phyloP scores from a whole-genome alignment of 345 rosid genomes.

The Erodium maritimum region DNA sequence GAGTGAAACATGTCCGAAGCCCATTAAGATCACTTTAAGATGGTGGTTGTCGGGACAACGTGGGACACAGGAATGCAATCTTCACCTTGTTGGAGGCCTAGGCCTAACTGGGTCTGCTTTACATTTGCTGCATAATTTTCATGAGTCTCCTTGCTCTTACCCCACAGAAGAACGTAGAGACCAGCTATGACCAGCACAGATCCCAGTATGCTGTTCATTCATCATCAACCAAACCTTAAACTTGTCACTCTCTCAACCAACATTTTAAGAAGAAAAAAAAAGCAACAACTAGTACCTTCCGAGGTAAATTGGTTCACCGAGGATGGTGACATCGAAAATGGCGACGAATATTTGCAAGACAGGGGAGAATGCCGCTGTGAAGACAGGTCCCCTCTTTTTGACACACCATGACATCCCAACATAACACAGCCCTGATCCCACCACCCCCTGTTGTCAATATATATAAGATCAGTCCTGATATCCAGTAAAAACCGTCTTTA shows the following conservation, averaged over 20 bases:
- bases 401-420: slow-evolving; percentile 69
- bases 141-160: slow-evolving; percentile 46
- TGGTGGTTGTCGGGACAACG: no score
- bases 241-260: not conserved
- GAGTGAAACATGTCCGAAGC: no score
- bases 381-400: slow-evolving; percentile 49
- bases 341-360: slow-evolving; percentile 48
- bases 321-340: slow-evolving; percentile 38
- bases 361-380: slow-evolving; percentile 56
- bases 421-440: slow-evolving; percentile 45
- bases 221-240: not conserved
- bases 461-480: not conserved
- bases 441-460: slow-evolving; percentile 53
- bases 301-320: slow-evolving; percentile 38
- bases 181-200: slow-evolving; percentile 53
- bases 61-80: no score
- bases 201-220: slow-evolving; percentile 44
- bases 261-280: not conserved
- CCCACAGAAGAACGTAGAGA: slow-evolving; percentile 70
- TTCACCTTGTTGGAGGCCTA: no score
- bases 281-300: slow-evolving; percentile 33
- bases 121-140: slow-evolving; percentile 1
- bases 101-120: no score
- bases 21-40: no score
- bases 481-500: no score